Evolutionary conservation across 768 basidiomycete species (phyloP).

Genomic region (Lactarius sp.): DNA sequence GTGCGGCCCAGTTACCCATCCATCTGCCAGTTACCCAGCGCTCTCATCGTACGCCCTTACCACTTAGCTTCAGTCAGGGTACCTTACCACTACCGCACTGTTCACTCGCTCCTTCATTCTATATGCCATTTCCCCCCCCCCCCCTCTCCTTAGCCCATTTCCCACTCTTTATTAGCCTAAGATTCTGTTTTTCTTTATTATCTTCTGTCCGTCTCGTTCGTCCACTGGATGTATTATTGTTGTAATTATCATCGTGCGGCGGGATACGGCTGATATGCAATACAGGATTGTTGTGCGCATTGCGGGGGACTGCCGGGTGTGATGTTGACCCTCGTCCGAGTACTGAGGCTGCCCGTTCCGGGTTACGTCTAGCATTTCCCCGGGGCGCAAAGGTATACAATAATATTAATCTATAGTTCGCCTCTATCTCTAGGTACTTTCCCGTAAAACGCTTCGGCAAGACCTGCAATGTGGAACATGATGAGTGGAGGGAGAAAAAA

Average conservation of each 20-base stretch:
- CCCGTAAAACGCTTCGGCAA: constrained; percentile 26
- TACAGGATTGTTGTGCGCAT: constrained; percentile 22
- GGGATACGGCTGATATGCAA: constrained; percentile 21
- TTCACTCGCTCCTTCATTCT: constrained; percentile 11
- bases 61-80: background rate
- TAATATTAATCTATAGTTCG: constrained; percentile 26
- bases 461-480: constrained; percentile 6
- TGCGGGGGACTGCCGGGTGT: background rate
- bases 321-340: background rate
- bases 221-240: constrained; percentile 27
- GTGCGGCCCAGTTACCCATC: constrained; percentile 19
- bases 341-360: too few species aligned
- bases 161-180: constrained; percentile 19
- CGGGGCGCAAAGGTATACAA: constrained; percentile 6
- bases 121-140: background rate
- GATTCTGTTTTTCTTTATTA: constrained; percentile 7
- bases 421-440: constrained; percentile 20
- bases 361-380: background rate
- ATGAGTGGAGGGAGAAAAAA: background rate
- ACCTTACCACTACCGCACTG: background rate
- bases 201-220: constrained; percentile 18
- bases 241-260: constrained; percentile 24
- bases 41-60: constrained; percentile 19
- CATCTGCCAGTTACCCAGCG: constrained; percentile 23
- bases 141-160: background rate